Conservation (phyloP, 306 rosid genomes). For the Vicia sativa region DNA sequence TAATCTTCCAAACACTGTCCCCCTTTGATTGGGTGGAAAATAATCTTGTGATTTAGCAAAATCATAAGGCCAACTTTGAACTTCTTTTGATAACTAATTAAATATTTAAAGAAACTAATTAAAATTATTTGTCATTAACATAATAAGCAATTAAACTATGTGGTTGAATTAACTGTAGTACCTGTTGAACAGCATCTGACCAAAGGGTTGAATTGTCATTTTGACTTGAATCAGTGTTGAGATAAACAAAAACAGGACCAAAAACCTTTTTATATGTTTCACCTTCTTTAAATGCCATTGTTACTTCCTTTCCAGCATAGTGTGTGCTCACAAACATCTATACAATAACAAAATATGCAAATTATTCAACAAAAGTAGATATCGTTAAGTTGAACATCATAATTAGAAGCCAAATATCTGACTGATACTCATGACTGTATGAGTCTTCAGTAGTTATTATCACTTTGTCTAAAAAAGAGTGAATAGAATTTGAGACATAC, state of each 20-base stretch:
- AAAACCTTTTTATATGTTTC: conserved; percentile 79
- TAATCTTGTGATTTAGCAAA: conserved; percentile 62
- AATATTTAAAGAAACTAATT: conserved; percentile 1
- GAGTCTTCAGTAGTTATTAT: too few relatives aligned
- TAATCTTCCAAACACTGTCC: conserved; percentile 60
- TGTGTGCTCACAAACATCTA: conserved; percentile 91
- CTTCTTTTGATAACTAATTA: conserved; percentile 60
- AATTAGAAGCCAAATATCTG: too few relatives aligned
- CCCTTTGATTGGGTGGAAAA: conserved; percentile 55
- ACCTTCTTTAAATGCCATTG: conserved; percentile 57
- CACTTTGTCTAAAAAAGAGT: too few relatives aligned
- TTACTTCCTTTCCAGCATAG: conserved; percentile 69
- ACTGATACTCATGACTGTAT: too few relatives aligned
- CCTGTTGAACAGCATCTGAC: conserved; percentile 71
- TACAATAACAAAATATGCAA: neutral
- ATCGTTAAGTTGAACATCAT: too few relatives aligned
- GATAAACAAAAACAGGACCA: conserved; percentile 71
- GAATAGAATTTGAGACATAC: conserved; percentile 38
- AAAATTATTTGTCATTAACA: neutral
- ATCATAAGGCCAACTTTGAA: conserved; percentile 68
- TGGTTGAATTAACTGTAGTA: conserved; percentile 3
- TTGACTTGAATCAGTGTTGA: conserved; percentile 49
- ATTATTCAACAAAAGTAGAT: too few relatives aligned
- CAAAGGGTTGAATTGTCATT: conserved; percentile 50
- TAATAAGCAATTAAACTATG: neutral